These are phyloP conservation scores for Colletotrichum neosansevieriae DNA, from an alignment of 2,329 filamentous ascomycete genomes.

Conservation along the genomic window DNA sequence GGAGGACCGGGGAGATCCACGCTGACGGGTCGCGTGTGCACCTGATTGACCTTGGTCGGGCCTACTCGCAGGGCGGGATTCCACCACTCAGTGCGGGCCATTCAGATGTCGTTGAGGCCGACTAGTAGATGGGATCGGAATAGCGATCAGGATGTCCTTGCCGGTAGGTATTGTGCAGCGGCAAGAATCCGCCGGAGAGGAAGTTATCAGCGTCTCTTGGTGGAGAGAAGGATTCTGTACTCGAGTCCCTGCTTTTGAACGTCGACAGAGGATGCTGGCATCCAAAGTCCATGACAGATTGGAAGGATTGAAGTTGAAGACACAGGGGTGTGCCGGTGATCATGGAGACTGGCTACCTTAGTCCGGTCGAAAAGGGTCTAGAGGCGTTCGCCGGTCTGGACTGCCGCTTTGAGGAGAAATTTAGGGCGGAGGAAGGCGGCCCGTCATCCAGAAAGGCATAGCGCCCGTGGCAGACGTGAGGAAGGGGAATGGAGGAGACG, in stretches of 20 bases:
- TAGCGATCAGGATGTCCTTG: not conserved
- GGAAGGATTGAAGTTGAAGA: not conserved
- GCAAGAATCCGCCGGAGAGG: too few species aligned
- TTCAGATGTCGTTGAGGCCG: not conserved
- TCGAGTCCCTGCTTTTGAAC: too few species aligned
- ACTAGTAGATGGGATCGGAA: not conserved
- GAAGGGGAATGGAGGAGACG: not conserved
- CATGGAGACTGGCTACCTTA: slow-evolving; percentile 11
- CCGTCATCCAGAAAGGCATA: slow-evolving; percentile 41
- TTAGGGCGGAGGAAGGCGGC: slow-evolving; percentile 42
- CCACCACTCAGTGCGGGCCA: slow-evolving; percentile 19
- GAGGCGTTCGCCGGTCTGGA: slow-evolving; percentile 11
- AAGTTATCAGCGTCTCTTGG: too few species aligned
- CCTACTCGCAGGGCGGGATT: slow-evolving; percentile 11
- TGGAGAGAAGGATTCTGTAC: too few species aligned
- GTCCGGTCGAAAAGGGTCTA: not conserved
- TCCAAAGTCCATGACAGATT: too few species aligned
- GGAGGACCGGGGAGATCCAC: slow-evolving; percentile 21
- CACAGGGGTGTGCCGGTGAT: slow-evolving; percentile 6
- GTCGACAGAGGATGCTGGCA: too few species aligned
- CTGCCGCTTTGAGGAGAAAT: slow-evolving; percentile 29
- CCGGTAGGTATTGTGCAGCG: too few species aligned
- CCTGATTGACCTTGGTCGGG: not conserved
- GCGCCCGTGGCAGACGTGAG: slow-evolving; percentile 1
- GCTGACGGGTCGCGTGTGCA: slow-evolving; percentile 28